Base-by-base conservation (phyloP, 2,329 filamentous ascomycete species). In the Nemania sp. region DNA sequence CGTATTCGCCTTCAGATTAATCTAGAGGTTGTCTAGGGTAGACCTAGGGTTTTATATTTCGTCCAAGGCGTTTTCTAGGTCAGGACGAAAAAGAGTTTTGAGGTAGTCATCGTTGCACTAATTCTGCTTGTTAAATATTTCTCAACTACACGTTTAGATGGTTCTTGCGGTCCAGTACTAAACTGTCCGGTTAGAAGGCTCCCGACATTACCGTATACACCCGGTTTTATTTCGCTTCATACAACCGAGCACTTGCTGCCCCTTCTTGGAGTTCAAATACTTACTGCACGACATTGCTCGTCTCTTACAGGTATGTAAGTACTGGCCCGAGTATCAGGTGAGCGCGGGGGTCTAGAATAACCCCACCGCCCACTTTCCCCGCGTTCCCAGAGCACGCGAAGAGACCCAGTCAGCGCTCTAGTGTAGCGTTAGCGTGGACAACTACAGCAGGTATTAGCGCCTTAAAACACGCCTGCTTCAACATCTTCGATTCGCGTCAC, bases 321-420 rank as follows among this genome's bases (percentile, higher is more conserved):
- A 20, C 64, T 67, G 26, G 54, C 22, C 64, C 47, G 60, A 63
- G 41, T 11, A 60, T 68, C 61, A 64, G 26, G 53, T 35, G 61
- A 64, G 49, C 15, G 49, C 47, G 60, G 54, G 20, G 26, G 27
- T 32, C 24, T 53, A 13, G 20, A 49, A 51, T 32, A 24, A 35
- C 38, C 10, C n/a, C 54, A 26, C 27, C 27, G 52, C 24, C 65
- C 65, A 67, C 65, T 52, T 54, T 61, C 51, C 57, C 57, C 45
- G 57, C 57, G 29, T 52, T 52, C 56, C 27, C 56, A 59, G 51
- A 53, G 10, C 51, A 53, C 51, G 27, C 56, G 26, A 11, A 35
- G n/a, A 32, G 24, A 24, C 11, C 59, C 54, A 38, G 41, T 29
- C 41, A n/a, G 45, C 26, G 26, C 32, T n/a, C 26, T 55, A 60